Evolutionary conservation across 163 green algal species (phyloP).

Genomic region (Coccomyxa subellipsoidea): DNA sequence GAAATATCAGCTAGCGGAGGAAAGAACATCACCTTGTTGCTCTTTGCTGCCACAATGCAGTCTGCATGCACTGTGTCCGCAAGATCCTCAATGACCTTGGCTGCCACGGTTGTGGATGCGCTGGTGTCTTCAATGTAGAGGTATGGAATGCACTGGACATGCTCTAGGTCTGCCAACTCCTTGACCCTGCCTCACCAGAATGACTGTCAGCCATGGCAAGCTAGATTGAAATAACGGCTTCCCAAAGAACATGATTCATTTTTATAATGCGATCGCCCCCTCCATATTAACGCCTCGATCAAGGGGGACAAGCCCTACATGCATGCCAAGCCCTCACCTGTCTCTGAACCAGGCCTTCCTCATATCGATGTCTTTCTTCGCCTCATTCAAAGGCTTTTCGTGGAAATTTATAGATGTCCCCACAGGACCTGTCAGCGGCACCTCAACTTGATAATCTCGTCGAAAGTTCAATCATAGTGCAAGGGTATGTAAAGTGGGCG

Average conservation of each 20-base stretch:
- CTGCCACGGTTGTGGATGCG: neutral
- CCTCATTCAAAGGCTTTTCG: neutral
- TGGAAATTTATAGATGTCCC: neutral
- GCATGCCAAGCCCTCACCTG: too few relatives aligned
- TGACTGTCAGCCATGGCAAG: neutral
- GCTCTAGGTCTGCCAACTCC: neutral
- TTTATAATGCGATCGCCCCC: too few relatives aligned
- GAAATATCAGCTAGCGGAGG: neutral
- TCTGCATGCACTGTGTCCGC: neutral
- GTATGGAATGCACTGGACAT: neutral
- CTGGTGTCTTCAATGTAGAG: neutral
- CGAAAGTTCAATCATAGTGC: too few relatives aligned
- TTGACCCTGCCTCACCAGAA: neutral
- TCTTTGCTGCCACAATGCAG: neutral
- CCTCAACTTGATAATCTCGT: too few relatives aligned
- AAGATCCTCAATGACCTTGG: neutral
- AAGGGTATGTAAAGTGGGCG: too few relatives aligned
- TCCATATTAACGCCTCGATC: too few relatives aligned
- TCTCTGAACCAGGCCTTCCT: neutral
- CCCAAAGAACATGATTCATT: too few relatives aligned
- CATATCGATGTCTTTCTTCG: neutral
- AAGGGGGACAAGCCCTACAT: too few relatives aligned
- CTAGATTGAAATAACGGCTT: too few relatives aligned
- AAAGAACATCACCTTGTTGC: neutral
- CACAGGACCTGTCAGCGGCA: neutral